These are phyloP conservation scores for Echinosophora koreensis DNA, from an alignment of 306 rosid species.

Conservation along the genomic window DNA sequence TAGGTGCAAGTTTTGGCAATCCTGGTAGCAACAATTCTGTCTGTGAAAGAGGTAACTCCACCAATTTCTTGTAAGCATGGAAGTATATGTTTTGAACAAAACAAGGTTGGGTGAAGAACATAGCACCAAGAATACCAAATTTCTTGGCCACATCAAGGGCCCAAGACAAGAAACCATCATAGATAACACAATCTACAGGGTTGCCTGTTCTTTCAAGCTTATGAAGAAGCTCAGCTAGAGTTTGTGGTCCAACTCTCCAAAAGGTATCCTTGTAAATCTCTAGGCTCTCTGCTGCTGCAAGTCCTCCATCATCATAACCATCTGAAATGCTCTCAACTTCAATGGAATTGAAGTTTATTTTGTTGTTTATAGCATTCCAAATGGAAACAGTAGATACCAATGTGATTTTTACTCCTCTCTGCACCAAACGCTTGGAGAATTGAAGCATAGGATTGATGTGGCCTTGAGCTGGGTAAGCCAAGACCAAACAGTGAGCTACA, in stretches of 20 bases:
- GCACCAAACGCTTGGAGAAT: slow-evolving; percentile 54
- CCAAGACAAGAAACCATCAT: slow-evolving; percentile 57
- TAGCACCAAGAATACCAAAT: slow-evolving; percentile 46
- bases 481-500: slow-evolving; percentile 48
- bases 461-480: slow-evolving; percentile 55
- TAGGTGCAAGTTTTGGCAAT: slow-evolving; percentile 38
- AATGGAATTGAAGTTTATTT: slow-evolving; percentile 3
- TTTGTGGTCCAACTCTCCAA: slow-evolving; percentile 39
- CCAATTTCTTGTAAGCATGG: slow-evolving; percentile 36
- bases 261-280: slow-evolving; percentile 40
- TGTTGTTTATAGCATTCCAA: background rate
- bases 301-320: slow-evolving; percentile 51
- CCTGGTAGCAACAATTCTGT: slow-evolving; percentile 37
- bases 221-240: slow-evolving; percentile 37
- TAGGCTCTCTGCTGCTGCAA: slow-evolving; percentile 27
- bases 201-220: slow-evolving; percentile 33
- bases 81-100: slow-evolving; percentile 45
- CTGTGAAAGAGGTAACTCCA: slow-evolving; percentile 44
- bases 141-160: slow-evolving; percentile 55
- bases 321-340: slow-evolving; percentile 56
- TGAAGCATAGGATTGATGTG: slow-evolving; percentile 59
- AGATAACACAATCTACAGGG: slow-evolving; percentile 51
- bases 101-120: slow-evolving; percentile 55
- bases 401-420: slow-evolving; percentile 51
- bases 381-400: slow-evolving; percentile 44